A percentile compares a stretch with the other conserved stretches of the same genome.
Evolutionary conservation across 1,139 yeast genomes (phyloP).

Genomic region (Ashbya aceris): DNA sequence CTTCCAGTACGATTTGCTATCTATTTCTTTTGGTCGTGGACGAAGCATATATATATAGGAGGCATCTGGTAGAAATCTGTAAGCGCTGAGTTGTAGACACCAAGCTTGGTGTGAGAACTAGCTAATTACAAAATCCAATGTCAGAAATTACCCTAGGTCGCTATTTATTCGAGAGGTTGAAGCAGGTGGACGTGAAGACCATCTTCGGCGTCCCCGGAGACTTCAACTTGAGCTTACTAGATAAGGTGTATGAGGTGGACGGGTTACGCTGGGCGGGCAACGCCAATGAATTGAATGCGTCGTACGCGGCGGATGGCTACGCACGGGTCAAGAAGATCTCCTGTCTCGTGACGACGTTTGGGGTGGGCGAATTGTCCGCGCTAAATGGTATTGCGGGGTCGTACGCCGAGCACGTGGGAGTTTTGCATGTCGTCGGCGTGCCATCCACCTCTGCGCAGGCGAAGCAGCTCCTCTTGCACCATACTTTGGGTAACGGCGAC

Average conservation of each 20-base stretch:
- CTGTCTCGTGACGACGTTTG: constrained; percentile 36
- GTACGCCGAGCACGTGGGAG: constrained; percentile 38
- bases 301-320: constrained; percentile 76
- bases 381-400: constrained; percentile 23
- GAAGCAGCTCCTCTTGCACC: constrained; percentile 8
- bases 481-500: constrained; percentile 19
- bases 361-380: constrained; percentile 28
- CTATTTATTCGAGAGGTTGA: constrained; percentile 42
- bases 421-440: constrained; percentile 33
- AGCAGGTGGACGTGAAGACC: constrained; percentile 4
- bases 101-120: no score
- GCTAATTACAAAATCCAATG: constrained; percentile 10
- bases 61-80: no score
- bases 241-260: constrained; percentile 52
- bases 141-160: constrained; percentile 37
- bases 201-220: constrained; percentile 77
- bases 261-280: constrained; percentile 52
- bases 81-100: no score
- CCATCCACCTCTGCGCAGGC: constrained; percentile 36
- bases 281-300: constrained; percentile 56
- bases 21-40: no score
- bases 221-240: constrained; percentile 60
- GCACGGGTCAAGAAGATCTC: constrained; percentile 40
- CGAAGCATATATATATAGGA: no score
- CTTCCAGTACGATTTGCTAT: no score